Conservation (phyloP, 1,284 basidiomycete species). For the Exobasidium cylindrosporum region DNA sequence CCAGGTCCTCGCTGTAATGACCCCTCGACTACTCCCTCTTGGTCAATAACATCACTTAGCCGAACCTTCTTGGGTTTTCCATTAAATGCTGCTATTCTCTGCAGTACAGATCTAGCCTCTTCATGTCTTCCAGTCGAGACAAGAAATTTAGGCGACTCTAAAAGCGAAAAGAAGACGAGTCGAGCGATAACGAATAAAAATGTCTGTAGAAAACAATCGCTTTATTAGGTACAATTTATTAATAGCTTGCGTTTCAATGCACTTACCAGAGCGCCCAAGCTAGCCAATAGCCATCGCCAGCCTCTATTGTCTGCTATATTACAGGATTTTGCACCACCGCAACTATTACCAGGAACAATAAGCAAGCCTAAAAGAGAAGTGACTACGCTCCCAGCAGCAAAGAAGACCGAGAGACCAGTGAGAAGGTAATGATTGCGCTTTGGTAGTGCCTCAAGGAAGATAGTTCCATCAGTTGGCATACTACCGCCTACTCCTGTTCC, state of each 20-base stretch:
- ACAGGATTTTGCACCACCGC: background rate
- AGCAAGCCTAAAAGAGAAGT: constrained; percentile 27
- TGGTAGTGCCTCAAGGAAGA: constrained; percentile 90
- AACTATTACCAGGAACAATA: constrained; percentile 25
- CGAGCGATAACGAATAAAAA: constrained; percentile 75
- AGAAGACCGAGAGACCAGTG: constrained; percentile 87
- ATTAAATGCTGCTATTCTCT: constrained; percentile 38
- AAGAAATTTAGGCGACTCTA: constrained; percentile 72
- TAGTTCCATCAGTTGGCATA: constrained; percentile 94
- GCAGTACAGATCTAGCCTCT: constrained; percentile 39
- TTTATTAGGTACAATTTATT: background rate
- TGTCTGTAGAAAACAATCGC: no score
- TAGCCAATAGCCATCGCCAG: constrained; percentile 34
- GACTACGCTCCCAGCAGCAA: constrained; percentile 38
- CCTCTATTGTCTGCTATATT: constrained; percentile 2
- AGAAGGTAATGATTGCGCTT: constrained; percentile 85
- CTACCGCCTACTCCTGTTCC: constrained; percentile 78
- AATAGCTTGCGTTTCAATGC: no score
- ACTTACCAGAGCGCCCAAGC: constrained; percentile 17
- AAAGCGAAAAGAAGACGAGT: constrained; percentile 81
- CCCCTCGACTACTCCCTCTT: background rate
- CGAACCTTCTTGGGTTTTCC: constrained; percentile 23
- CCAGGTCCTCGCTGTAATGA: background rate
- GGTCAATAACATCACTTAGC: constrained; percentile 29
- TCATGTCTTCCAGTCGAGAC: constrained; percentile 31